Evolutionary conservation across 2,329 filamentous ascomycete genomes (phyloP).

Genomic region (Fusarium sp.): DNA sequence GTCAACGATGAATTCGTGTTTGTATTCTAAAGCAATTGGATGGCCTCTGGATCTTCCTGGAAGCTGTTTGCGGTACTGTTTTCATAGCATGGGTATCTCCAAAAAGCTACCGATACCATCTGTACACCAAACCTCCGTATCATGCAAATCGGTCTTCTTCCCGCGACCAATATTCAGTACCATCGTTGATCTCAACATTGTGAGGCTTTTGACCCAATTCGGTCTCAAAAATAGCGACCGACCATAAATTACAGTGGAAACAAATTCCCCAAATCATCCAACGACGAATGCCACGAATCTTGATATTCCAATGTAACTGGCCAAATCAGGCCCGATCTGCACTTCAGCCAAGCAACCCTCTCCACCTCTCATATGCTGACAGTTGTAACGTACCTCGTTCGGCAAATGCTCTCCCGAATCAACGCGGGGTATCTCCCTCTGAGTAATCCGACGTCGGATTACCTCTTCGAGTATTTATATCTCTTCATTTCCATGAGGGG

Average conservation of each 20-base stretch:
- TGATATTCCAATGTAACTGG: conserved; percentile 7
- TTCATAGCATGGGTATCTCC: too few relatives aligned
- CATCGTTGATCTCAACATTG: not conserved
- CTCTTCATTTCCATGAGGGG: not conserved
- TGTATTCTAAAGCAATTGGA: conserved; percentile 6
- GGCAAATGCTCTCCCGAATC: conserved; percentile 15
- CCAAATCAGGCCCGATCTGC: conserved; percentile 17
- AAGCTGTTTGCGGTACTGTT: not conserved
- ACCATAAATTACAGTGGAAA: not conserved
- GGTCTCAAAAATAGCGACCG: not conserved
- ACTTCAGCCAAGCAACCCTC: conserved; percentile 13
- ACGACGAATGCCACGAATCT: not conserved
- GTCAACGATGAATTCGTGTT: conserved; percentile 36
- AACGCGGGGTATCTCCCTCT: conserved; percentile 14
- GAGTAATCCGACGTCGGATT: conserved; percentile 8
- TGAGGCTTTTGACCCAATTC: not conserved
- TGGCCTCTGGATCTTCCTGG: rapidly evolving
- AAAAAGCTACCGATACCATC: not conserved
- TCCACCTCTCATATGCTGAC: conserved; percentile 18
- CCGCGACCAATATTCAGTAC: not conserved
- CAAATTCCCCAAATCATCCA: not conserved
- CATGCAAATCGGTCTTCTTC: not conserved
- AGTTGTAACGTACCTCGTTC: conserved; percentile 3
- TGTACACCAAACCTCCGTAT: not conserved
- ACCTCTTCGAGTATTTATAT: conserved; percentile 9